Conservation (phyloP, 169 alveolate species). For the Plasmodium knowlesi region DNA sequence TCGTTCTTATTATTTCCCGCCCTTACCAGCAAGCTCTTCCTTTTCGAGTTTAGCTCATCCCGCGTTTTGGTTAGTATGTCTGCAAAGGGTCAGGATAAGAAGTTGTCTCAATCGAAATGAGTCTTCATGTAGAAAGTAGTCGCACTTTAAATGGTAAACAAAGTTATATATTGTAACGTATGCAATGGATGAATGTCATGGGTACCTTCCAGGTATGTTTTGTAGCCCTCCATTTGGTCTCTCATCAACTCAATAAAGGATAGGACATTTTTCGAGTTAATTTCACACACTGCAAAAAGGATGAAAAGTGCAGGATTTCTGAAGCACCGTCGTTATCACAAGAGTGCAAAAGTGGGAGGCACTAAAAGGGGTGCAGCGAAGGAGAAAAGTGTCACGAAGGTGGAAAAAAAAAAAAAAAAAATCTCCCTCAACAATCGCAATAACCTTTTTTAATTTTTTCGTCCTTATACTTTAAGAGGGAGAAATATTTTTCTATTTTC, state of each 20-base stretch:
- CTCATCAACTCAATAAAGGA: constrained; percentile 27
- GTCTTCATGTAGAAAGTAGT: not conserved
- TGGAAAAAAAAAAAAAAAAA: not conserved
- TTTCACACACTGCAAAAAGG: constrained; percentile 40
- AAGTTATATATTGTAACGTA: not conserved
- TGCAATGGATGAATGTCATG: not conserved
- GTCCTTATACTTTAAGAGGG: constrained; percentile 47
- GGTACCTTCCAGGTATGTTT: constrained; percentile 45
- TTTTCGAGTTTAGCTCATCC: constrained; percentile 36
- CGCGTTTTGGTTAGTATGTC: constrained; percentile 54
- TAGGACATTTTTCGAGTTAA: constrained; percentile 31
- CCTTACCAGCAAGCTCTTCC: constrained; percentile 28
- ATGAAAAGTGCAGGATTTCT: not conserved
- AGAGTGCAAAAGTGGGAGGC: not conserved
- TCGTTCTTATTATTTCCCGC: not conserved
- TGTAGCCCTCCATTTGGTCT: constrained; percentile 60
- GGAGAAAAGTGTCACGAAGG: not conserved
- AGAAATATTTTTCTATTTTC: constrained; percentile 66
- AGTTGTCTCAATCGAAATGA: not conserved
- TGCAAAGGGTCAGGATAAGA: not conserved
- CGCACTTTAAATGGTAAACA: not conserved
- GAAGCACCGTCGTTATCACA: not conserved
- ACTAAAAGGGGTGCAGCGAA: not conserved
- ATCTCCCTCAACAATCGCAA: not conserved
- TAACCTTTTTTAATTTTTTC: constrained; percentile 58